Conservation (phyloP, 2,329 filamentous ascomycete species). For the Nothophoma quercina region DNA sequence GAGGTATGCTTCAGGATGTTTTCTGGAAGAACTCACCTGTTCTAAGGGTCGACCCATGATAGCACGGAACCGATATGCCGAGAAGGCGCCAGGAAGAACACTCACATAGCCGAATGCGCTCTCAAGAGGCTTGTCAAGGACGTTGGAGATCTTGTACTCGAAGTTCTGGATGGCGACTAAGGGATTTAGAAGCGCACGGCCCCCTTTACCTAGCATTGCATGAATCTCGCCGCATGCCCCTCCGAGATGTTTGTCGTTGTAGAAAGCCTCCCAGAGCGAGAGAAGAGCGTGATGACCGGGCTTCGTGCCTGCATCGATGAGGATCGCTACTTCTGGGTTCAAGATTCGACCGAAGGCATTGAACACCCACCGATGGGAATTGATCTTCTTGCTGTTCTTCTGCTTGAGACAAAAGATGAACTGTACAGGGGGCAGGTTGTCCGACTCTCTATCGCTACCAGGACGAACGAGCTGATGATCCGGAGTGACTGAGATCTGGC, state of each 20-base stretch:
- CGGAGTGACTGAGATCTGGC: conserved; percentile 95
- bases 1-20: too few relatives aligned
- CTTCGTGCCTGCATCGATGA: conserved; percentile 97
- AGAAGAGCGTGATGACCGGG: conserved; percentile 90
- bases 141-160: conserved; percentile 99
- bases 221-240: conserved; percentile 99
- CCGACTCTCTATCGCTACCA: conserved; percentile 80
- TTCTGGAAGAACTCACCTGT: too few relatives aligned
- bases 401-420: conserved; percentile 99
- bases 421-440: conserved; percentile 92
- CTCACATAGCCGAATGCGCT: conserved; percentile 97
- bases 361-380: conserved; percentile 98
- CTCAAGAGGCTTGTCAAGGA: conserved; percentile 96
- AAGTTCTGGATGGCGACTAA: conserved; percentile 97
- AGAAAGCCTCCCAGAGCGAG: conserved; percentile 96
- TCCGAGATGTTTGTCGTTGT: conserved; percentile 98
- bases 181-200: conserved; percentile 91
- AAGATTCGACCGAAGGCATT: conserved; percentile 96
- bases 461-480: conserved; percentile 96
- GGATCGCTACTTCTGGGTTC: conserved; percentile 95
- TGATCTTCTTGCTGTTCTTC: conserved; percentile 99
- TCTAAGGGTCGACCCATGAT: conserved; percentile 97
- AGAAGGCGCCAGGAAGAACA: conserved; percentile 98
- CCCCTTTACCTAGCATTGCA: conserved; percentile 89
- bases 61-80: conserved; percentile 94